A percentile compares a stretch with the other conserved stretches of the same genome.
These are phyloP conservation scores for Blastocystis sp. DNA, from an alignment of 352 stramenopile species.

Conservation along the genomic window DNA sequence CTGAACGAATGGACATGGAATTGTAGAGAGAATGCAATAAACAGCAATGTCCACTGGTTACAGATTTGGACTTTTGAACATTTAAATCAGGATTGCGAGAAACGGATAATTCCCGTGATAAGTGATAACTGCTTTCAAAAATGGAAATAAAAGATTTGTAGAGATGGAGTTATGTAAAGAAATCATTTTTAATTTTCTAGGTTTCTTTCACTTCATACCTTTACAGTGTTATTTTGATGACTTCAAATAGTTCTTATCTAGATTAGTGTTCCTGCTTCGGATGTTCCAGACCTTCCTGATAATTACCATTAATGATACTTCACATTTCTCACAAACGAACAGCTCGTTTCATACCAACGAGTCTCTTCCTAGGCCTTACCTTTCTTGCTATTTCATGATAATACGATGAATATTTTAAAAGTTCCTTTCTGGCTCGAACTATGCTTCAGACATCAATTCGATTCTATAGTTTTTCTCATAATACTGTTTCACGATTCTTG, in stretches of 20 bases:
- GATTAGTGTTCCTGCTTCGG: too few relatives aligned
- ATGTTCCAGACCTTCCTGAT: too few relatives aligned
- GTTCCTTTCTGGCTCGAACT: background rate
- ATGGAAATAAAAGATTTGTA: too few relatives aligned
- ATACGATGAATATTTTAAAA: background rate
- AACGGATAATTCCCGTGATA: background rate
- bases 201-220: too few relatives aligned
- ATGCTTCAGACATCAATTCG: background rate
- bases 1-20: conserved; percentile 43
- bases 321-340: background rate
- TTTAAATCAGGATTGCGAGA: background rate
- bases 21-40: background rate
- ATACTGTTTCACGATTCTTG: background rate
- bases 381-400: background rate
- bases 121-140: too few relatives aligned
- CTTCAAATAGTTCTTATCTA: too few relatives aligned
- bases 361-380: background rate
- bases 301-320: background rate
- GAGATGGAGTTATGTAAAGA: too few relatives aligned
- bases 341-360: background rate
- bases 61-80: background rate
- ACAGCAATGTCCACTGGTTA: background rate
- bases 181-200: too few relatives aligned
- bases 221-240: too few relatives aligned
- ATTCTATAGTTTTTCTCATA: background rate